These are phyloP conservation scores for Starmerella apis DNA, from an alignment of 805 yeast species.

Conservation along the genomic window DNA sequence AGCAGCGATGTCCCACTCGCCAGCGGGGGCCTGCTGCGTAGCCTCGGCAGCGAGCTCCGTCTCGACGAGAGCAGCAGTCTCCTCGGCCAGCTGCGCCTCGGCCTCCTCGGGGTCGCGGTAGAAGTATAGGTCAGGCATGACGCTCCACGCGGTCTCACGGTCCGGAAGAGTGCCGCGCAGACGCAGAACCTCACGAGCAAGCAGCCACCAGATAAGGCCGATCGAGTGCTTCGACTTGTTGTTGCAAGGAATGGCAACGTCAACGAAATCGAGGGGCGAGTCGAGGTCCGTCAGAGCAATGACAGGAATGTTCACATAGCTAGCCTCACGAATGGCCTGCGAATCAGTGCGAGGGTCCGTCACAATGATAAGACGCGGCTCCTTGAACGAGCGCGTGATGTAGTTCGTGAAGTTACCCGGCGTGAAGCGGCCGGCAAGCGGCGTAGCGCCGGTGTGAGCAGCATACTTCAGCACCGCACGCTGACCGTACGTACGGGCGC, in stretches of 20 bases:
- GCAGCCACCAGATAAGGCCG: conserved; percentile 99
- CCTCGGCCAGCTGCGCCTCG: conserved; percentile 63
- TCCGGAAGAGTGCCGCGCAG: conserved; percentile 94
- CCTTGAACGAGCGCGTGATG: conserved; percentile 99
- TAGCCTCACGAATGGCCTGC: conserved; percentile 99
- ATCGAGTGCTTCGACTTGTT: conserved; percentile 99
- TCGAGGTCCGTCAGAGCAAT: conserved; percentile 98
- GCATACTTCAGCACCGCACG: conserved; percentile 99
- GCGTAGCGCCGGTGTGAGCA: conserved; percentile 99
- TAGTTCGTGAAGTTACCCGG: conserved; percentile 99
- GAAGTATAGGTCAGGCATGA: conserved; percentile 99
- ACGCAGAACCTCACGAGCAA: conserved; percentile 98
- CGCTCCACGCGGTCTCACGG: conserved; percentile 96
- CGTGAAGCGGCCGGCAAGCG: conserved; percentile 99
- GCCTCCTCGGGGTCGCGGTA: conserved; percentile 99
- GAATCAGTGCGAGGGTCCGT: conserved; percentile 99
- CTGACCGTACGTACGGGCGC: conserved; percentile 99
- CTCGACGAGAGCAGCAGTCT: conserved; percentile 53
- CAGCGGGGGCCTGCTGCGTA: conserved; percentile 23
- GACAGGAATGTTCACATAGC: conserved; percentile 99
- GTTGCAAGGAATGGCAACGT: conserved; percentile 99
- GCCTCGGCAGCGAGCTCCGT: conserved; percentile 47
- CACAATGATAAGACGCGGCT: conserved; percentile 98
- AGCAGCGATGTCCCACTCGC: conserved; percentile 39
- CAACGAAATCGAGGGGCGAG: conserved; percentile 98